Base-by-base conservation (phyloP, 164 flowering plant species). In the Echeveria elegans region DNA sequence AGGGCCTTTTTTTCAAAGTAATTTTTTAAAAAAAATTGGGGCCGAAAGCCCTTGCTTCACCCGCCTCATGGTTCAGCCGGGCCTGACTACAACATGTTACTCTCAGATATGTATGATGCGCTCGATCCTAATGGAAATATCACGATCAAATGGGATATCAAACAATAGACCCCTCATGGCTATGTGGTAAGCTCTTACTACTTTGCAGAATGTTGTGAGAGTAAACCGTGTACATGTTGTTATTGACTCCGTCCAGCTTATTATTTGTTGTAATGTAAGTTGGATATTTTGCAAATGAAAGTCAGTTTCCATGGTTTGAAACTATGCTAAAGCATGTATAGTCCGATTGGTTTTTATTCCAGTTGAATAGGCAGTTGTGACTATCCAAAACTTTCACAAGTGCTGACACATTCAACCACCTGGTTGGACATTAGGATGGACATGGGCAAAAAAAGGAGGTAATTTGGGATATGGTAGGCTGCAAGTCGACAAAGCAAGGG, bases 91-190 rank as follows among this genome's bases (percentile, higher is more conserved):
- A 10, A 21, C 9, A 21, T 5, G 31, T 53, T 53, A 24, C 31
- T 26, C 31, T 11, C 18, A 53, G 60, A 53, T 53, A 31, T 31
- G 0, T 53, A 53, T 53, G 60, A 53, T 10, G 60, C 31, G 0
- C 60, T 53, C 11, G 60, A 53, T 18, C 60, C 60, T 0, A 1
- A 26, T 28, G 60, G 60, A 10, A 53, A 53, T 28, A 53, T 53
- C 60, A 53, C 60, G 0, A 53, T 53, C 60, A 10, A 53, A 53
- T 53, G 60, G 60, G 60, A 53, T 26, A 53, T 53, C 60, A 26
- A 10, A 53, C 30, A 26, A 11, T 53, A 31, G 60, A 53, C 30
- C 31, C 60, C 60, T 28, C 31, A 53, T 53, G 60, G 60, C 31
- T 53, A 24, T 53, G 60, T 53, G 2, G 60, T 53, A 53, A 53